Percentiles rank a stretch among this genome's conserved stretches.
These are phyloP conservation scores for Pestalotiopsis sp. DNA, from an alignment of 2,329 filamentous ascomycete species.

Conservation along the genomic window DNA sequence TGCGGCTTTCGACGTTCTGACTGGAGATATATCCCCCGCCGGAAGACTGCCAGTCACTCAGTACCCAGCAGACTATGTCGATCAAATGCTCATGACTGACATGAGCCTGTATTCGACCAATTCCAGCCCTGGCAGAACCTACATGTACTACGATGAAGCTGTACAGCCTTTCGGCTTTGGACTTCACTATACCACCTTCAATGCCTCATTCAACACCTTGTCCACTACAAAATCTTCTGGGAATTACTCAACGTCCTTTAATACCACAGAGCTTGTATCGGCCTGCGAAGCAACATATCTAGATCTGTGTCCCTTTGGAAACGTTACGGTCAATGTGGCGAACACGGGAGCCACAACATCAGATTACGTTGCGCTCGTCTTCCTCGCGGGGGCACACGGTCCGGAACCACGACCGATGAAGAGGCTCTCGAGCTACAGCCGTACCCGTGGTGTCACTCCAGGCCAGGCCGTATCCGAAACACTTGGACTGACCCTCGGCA, in stretches of 20 bases:
- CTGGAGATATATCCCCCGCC: constrained; percentile 44
- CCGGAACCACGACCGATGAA: not conserved
- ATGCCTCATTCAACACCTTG: not conserved
- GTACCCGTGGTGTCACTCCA: not conserved
- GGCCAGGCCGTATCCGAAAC: not conserved
- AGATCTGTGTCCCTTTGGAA: not conserved
- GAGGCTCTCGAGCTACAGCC: not conserved
- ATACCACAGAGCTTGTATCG: not conserved
- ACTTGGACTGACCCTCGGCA: not conserved
- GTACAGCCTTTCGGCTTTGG: not conserved
- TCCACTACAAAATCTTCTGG: not conserved
- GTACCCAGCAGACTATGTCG: constrained; percentile 47
- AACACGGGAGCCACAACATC: not conserved
- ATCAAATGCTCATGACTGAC: constrained; percentile 48
- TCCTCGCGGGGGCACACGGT: not conserved
- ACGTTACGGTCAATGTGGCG: not conserved
- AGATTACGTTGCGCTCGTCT: not conserved
- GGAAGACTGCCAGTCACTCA: constrained; percentile 49
- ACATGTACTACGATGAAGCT: not conserved
- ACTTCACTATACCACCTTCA: constrained; percentile 1
- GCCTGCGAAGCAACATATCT: not conserved
- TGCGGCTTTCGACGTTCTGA: constrained; percentile 49
- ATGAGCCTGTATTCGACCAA: constrained; percentile 47
- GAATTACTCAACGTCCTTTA: not conserved
- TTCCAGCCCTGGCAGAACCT: constrained; percentile 11